Evolutionary conservation across 1,284 basidiomycete species (phyloP).

Genomic region (Irpex sp.): DNA sequence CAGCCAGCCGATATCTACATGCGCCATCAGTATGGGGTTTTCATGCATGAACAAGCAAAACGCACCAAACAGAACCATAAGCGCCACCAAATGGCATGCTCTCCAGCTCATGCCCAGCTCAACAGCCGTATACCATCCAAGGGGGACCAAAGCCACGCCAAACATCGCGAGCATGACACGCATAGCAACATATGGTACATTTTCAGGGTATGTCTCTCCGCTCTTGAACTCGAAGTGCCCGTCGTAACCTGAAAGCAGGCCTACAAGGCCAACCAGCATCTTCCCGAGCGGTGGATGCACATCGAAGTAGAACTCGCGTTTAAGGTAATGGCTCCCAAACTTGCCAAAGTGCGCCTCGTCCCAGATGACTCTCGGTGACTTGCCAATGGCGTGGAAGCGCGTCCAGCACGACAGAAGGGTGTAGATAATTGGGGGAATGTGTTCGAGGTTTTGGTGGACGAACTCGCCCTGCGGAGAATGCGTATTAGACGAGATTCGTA

Average conservation of each 20-base stretch:
- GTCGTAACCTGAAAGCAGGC: slow-evolving; percentile 88
- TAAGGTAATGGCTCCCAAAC: slow-evolving; percentile 95
- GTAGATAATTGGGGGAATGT: slow-evolving; percentile 83
- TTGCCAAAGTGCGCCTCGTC: slow-evolving; percentile 99
- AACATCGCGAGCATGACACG: slow-evolving; percentile 92
- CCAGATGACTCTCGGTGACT: slow-evolving; percentile 88
- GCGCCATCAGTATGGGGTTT: background rate
- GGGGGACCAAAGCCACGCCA: slow-evolving; percentile 92
- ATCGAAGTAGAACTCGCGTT: slow-evolving; percentile 94
- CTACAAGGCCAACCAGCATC: slow-evolving; percentile 96
- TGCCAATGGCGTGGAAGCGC: slow-evolving; percentile 93
- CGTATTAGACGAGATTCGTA: background rate
- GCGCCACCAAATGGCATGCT: slow-evolving; percentile 87
- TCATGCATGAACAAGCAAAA: slow-evolving; percentile 13
- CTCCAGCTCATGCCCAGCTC: slow-evolving; percentile 91
- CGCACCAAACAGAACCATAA: slow-evolving; percentile 91
- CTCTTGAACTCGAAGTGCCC: slow-evolving; percentile 95
- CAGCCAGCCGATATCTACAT: slow-evolving; percentile 89
- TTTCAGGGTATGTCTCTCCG: slow-evolving; percentile 80
- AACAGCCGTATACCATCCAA: slow-evolving; percentile 96
- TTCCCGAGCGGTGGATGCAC: slow-evolving; percentile 99
- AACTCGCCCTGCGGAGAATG: slow-evolving; percentile 60
- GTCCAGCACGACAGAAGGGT: slow-evolving; percentile 94
- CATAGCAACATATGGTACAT: slow-evolving; percentile 93
- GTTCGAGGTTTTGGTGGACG: slow-evolving; percentile 78